phyloP scores from a whole-genome alignment of 345 rosid genomes.

The Boechera retrofracta region DNA sequence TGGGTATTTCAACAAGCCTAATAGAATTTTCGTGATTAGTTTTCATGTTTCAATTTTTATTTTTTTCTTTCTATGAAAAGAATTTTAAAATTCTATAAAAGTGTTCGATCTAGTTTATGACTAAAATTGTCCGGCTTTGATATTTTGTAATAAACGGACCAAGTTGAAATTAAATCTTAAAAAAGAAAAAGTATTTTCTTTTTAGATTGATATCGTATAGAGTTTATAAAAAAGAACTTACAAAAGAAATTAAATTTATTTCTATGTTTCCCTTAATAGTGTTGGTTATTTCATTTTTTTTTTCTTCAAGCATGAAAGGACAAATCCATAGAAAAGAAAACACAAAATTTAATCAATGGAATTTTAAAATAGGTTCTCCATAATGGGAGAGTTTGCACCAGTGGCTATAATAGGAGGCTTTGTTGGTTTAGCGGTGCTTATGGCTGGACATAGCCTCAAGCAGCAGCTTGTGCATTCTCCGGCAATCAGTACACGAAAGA shows the following conservation, averaged over 20 bases:
- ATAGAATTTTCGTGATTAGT: background rate
- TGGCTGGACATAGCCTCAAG: constrained; percentile 52
- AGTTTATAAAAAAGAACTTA: background rate
- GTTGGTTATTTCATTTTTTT: background rate
- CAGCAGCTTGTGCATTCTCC: constrained; percentile 61
- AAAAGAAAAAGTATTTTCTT: no score
- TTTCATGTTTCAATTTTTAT: background rate
- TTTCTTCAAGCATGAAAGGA: background rate
- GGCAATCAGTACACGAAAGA: constrained; percentile 50
- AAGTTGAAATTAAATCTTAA: no score
- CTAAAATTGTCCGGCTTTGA: no score
- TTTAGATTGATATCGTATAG: no score
- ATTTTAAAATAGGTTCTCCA: constrained; percentile 40
- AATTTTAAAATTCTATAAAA: background rate
- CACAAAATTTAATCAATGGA: background rate
- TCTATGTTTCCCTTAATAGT: background rate
- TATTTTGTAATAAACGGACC: no score
- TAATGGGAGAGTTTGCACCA: constrained; percentile 53
- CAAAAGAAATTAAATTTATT: background rate
- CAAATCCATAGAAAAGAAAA: no score
- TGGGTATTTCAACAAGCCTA: background rate
- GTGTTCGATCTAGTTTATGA: background rate
- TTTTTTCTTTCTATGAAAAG: background rate
- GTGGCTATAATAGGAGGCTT: constrained; percentile 53
- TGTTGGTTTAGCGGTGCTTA: constrained; percentile 40